These are phyloP conservation scores for Aspergillus terreus DNA, from an alignment of 2,329 filamentous ascomycete genomes.

Conservation along the genomic window DNA sequence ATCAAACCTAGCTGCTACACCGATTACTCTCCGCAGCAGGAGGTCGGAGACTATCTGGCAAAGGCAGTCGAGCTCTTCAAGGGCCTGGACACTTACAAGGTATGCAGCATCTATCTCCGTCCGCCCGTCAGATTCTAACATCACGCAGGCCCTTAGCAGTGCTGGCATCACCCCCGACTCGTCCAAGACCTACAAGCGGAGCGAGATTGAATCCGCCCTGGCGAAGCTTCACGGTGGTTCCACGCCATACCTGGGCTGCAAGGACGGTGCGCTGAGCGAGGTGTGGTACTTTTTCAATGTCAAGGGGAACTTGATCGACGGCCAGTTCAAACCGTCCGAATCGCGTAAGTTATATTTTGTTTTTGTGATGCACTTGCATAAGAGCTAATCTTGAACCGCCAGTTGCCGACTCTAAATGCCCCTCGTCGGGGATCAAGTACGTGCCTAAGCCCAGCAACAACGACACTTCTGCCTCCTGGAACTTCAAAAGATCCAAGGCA, in stretches of 20 bases:
- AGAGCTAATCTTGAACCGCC: neutral
- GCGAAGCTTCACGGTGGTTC: constrained; percentile 45
- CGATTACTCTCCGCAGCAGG: constrained; percentile 51
- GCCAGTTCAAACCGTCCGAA: constrained; percentile 56
- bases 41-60: constrained; percentile 58
- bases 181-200: constrained; percentile 49
- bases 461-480: neutral
- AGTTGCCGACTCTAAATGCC: constrained; percentile 55
- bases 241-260: constrained; percentile 51
- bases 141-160: constrained; percentile 45
- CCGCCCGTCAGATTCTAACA: neutral
- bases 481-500: neutral
- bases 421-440: constrained; percentile 61
- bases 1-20: constrained; percentile 63
- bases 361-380: neutral
- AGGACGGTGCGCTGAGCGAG: constrained; percentile 47
- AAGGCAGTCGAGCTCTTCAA: constrained; percentile 55
- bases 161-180: constrained; percentile 54
- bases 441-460: constrained; percentile 49
- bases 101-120: constrained; percentile 15
- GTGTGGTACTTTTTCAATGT: constrained; percentile 55
- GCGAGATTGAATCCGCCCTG: constrained; percentile 50
- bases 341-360: constrained; percentile 34
- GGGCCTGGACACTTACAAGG: constrained; percentile 52
- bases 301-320: constrained; percentile 56